phyloP scores from a whole-genome alignment of 2,329 filamentous ascomycete species.

The Ophiostoma piceae region DNA sequence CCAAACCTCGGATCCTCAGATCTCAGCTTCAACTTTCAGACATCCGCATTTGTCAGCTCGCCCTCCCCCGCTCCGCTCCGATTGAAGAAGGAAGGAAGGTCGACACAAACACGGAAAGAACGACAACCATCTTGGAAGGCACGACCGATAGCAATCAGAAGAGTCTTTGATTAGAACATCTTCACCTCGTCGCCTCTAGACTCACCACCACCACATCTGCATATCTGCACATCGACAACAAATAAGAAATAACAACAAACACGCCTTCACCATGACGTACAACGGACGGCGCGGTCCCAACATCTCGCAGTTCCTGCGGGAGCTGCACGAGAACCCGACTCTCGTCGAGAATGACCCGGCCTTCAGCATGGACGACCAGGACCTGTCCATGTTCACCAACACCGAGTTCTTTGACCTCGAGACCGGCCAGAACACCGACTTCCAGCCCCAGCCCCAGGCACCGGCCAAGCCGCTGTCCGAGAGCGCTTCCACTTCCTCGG shows the following conservation, averaged over 20 bases:
- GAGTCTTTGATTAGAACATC: conserved; percentile 2
- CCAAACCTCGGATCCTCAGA: background rate
- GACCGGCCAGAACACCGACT: conserved; percentile 54
- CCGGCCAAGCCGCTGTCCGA: conserved; percentile 42
- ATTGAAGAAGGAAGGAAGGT: background rate
- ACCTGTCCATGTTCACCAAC: conserved; percentile 75
- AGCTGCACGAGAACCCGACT: conserved; percentile 67
- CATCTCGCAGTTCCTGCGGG: conserved; percentile 82
- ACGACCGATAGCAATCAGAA: background rate
- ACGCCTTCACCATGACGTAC: conserved; percentile 52
- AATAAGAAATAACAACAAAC: background rate
- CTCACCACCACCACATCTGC: background rate
- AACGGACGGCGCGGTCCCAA: conserved; percentile 72
- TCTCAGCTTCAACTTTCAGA: background rate
- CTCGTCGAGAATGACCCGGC: conserved; percentile 48
- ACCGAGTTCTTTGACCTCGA: conserved; percentile 78
- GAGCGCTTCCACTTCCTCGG: conserved; percentile 25
- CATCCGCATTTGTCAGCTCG: conserved; percentile 9
- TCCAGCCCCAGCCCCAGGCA: conserved; percentile 48
- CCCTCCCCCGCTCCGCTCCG: conserved; percentile 1
- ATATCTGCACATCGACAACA: background rate
- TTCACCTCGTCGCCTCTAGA: background rate
- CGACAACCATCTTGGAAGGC: background rate
- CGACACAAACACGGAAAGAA: background rate
- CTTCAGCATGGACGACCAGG: conserved; percentile 56